Base-by-base conservation (phyloP, 169 alveolate species). In the Cryptosporidium xiaoi region DNA sequence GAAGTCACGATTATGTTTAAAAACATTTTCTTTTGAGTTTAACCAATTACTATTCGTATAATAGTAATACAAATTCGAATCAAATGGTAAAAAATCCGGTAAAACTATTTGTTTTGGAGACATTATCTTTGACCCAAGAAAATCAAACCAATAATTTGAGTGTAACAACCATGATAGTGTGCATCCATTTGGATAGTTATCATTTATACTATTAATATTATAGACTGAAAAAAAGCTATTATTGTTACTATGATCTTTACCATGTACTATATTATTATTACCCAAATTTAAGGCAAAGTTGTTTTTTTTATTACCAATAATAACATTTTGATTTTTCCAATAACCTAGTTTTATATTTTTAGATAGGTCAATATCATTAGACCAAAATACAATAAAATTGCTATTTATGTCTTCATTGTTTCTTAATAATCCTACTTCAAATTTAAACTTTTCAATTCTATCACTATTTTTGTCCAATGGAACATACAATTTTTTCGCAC, bases 81-180 rank as follows among this genome's bases (percentile, higher is more conserved):
- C 87, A 12, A 66, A 66, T 20, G 56, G 65, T 24, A 51, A n/a
- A 62, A 77, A 77, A 34, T 58, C 64, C 24, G 62, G 48, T n/a
- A 77, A 51, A 20, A 29, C 15, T 6, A 77, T 60, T 20, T 60
- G 64, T n/a, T 40, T 46, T 40, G 48, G 48, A 40, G 31, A 31
- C 12, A 15, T 48, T 46, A 77, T 24, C n/a, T 33, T 46, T 2
- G 87, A 46, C 8, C 77, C 77, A 24, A 77, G 33, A 62, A 33
- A 27, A 46, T 46, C 55, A 20, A 77, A 77, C 87, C 87, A 77
- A 34, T 77, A 46, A 8, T 46, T 20, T 7, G 87, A 77, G 24
- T 77, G 77, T 7, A 77, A 31, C 5, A 77, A 36, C 87, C 87
- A 77, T 18, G 56, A 36, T 29, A 60, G 29, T 13, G 71, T 58